These are phyloP conservation scores for Kwoniella mangroviensis DNA, from an alignment of 768 basidiomycete genomes.

Conservation along the genomic window DNA sequence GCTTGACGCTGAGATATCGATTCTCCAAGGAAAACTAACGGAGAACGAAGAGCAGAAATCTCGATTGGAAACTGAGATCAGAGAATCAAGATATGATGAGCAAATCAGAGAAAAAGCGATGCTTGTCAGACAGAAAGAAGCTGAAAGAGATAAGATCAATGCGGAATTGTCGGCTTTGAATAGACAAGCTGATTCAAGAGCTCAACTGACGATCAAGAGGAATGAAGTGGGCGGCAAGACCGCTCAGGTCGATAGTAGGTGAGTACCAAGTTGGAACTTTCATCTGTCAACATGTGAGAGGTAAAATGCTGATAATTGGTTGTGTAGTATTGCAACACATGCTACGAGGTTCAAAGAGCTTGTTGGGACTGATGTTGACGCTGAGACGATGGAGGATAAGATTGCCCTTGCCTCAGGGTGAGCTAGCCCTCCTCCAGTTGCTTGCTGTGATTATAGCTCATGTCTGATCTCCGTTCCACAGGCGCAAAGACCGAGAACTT, in stretches of 20 bases:
- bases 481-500: slow-evolving; percentile 72
- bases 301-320: slow-evolving; percentile 6
- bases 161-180: slow-evolving; percentile 72
- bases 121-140: slow-evolving; percentile 68
- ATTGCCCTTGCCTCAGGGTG: slow-evolving; percentile 65
- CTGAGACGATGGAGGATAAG: slow-evolving; percentile 75
- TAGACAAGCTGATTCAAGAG: slow-evolving; percentile 77
- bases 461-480: slow-evolving; percentile 50
- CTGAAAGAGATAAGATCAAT: slow-evolving; percentile 71
- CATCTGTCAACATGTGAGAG: too few species aligned
- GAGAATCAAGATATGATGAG: slow-evolving; percentile 51
- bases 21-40: slow-evolving; percentile 57
- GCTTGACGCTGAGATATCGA: slow-evolving; percentile 62
- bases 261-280: slow-evolving; percentile 41
- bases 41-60: slow-evolving; percentile 36
- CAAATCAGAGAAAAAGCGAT: slow-evolving; percentile 42
- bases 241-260: slow-evolving; percentile 73
- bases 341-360: slow-evolving; percentile 70
- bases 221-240: slow-evolving; percentile 70
- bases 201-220: slow-evolving; percentile 75
- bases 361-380: slow-evolving; percentile 66
- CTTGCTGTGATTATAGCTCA: slow-evolving; percentile 24
- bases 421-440: slow-evolving; percentile 32
- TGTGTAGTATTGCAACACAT: slow-evolving; percentile 67
- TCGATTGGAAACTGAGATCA: slow-evolving; percentile 44